phyloP scores from a whole-genome alignment of 345 rosid genomes.

The Eucalyptus marginata region DNA sequence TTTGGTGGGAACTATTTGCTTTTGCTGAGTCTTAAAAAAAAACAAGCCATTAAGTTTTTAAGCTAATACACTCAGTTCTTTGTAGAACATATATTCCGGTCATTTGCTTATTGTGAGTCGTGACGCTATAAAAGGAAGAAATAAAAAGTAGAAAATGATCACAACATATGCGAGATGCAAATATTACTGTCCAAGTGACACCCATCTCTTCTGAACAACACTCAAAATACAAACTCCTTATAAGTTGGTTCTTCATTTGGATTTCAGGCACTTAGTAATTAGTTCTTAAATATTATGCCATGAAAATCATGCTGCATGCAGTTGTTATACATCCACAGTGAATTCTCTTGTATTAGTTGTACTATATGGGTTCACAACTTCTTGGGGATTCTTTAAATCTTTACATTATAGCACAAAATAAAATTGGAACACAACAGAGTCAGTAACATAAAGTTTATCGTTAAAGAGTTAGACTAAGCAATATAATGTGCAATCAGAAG shows the following conservation, averaged over 20 bases:
- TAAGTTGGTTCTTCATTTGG: not conserved
- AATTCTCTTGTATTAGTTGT: not conserved
- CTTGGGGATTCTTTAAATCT: not conserved
- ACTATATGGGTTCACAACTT: not conserved
- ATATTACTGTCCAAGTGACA: not conserved
- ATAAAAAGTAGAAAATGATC: not conserved
- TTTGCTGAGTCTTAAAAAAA: not conserved
- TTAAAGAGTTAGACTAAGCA: not conserved
- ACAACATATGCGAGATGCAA: not conserved
- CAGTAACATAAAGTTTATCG: not conserved
- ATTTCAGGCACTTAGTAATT: not conserved
- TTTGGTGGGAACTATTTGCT: not conserved
- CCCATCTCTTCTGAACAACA: not conserved
- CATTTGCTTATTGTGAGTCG: not conserved
- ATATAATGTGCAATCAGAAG: not conserved
- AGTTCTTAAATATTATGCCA: not conserved
- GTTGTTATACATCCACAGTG: not conserved
- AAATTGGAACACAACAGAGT: not conserved
- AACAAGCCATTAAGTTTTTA: not conserved
- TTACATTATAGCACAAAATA: not conserved
- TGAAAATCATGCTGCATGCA: not conserved
- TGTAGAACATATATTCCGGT: not conserved
- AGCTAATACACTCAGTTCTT: not conserved
- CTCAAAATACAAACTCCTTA: not conserved
- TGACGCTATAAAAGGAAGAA: not conserved